These are phyloP conservation scores for Coccomyxa subellipsoidea DNA, from an alignment of 163 green algal genomes.

Conservation along the genomic window DNA sequence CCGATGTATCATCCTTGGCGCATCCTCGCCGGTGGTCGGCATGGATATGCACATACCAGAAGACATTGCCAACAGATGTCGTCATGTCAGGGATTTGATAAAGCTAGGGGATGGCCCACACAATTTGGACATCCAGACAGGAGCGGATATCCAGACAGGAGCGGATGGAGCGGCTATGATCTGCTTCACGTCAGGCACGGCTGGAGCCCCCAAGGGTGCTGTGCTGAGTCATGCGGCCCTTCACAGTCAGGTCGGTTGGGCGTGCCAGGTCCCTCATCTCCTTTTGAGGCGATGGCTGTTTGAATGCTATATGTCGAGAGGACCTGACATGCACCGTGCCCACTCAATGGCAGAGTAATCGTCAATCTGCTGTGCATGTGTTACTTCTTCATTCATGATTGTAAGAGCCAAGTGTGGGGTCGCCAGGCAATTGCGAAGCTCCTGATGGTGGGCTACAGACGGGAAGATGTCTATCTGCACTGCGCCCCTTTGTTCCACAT, in stretches of 20 bases:
- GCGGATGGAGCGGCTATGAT: conserved; percentile 53
- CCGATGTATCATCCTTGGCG: background rate
- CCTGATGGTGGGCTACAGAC: conserved; percentile 59
- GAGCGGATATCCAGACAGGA: background rate
- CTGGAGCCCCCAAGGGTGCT: conserved; percentile 64
- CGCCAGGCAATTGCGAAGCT: conserved; percentile 77
- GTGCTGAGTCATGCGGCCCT: conserved; percentile 54
- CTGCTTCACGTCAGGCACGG: conserved; percentile 82
- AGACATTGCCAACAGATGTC: background rate
- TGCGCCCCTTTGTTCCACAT: conserved; percentile 89
- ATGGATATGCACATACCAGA: background rate
- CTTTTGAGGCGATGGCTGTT: no score
- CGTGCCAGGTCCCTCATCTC: background rate
- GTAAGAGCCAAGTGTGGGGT: background rate
- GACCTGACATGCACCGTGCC: no score
- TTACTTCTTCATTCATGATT: no score
- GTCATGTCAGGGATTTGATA: background rate
- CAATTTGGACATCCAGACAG: background rate
- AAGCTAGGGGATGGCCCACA: background rate
- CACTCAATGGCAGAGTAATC: no score
- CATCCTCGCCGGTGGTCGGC: background rate
- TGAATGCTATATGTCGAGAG: no score
- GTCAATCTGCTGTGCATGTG: no score
- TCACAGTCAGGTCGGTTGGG: conserved; percentile 18
- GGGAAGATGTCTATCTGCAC: conserved; percentile 83